Conservation (phyloP, 1,139 yeast species). For the Geotrichum bryndzae region DNA sequence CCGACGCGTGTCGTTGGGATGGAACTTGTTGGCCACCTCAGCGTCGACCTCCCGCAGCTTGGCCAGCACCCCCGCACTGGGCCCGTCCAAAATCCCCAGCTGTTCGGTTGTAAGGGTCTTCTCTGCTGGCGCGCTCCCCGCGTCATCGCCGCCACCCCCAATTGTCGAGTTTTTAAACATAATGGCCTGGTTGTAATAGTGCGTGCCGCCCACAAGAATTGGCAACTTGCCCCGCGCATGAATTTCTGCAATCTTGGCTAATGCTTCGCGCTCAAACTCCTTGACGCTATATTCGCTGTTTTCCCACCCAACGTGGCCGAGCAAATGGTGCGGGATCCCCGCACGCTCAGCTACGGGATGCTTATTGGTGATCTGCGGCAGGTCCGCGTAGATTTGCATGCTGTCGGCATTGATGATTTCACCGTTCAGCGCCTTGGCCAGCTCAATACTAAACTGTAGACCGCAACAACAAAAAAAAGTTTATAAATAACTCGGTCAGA, state of each 20-base stretch:
- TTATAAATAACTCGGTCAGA: not conserved
- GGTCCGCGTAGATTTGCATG: constrained; percentile 81
- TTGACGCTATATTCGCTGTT: constrained; percentile 75
- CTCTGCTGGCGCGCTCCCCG: not conserved
- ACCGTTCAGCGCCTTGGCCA: constrained; percentile 74
- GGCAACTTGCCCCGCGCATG: constrained; percentile 69
- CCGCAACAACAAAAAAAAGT: not conserved
- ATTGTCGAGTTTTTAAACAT: constrained; percentile 62
- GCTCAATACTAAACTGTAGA: constrained; percentile 56
- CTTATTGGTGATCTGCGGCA: constrained; percentile 80
- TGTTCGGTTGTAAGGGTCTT: constrained; percentile 36
- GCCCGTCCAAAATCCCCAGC: constrained; percentile 45
- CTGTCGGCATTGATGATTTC: constrained; percentile 95
- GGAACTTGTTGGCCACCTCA: constrained; percentile 68
- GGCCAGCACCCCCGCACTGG: constrained; percentile 45
- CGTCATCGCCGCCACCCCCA: constrained; percentile 18
- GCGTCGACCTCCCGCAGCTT: constrained; percentile 59
- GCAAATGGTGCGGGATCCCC: constrained; percentile 76
- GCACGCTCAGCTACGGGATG: constrained; percentile 75
- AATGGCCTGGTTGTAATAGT: constrained; percentile 77
- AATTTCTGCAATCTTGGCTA: constrained; percentile 49
- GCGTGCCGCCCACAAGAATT: constrained; percentile 92
- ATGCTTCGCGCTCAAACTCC: constrained; percentile 69
- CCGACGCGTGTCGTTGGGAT: constrained; percentile 82
- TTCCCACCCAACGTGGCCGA: constrained; percentile 75